A percentile compares a stretch with the other conserved stretches of the same genome.
Evolutionary conservation across 805 yeast species (phyloP).

Genomic region (Tetrapisispora namnaoensis): DNA sequence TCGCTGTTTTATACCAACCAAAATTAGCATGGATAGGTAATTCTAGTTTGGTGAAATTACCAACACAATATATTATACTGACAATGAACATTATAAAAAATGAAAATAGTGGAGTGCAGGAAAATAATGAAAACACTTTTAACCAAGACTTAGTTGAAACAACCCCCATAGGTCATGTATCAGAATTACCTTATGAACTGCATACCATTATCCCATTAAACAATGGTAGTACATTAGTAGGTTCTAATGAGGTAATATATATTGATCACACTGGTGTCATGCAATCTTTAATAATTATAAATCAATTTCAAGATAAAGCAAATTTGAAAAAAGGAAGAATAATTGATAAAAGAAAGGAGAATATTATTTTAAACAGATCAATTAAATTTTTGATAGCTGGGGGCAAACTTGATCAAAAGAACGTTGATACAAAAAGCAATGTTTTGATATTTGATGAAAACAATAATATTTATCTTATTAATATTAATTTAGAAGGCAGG

Average conservation of each 20-base stretch:
- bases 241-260: conserved; percentile 69
- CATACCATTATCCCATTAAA: conserved; percentile 54
- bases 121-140: conserved; percentile 19
- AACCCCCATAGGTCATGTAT: conserved; percentile 56
- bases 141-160: conserved; percentile 9
- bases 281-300: conserved; percentile 24
- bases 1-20: conserved; percentile 55
- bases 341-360: conserved; percentile 32
- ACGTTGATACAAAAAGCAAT: conserved; percentile 4
- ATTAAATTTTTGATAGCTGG: conserved; percentile 5
- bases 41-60: conserved; percentile 12
- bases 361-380: conserved; percentile 15
- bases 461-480: conserved; percentile 19
- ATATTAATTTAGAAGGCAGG: conserved; percentile 25
- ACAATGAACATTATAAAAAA: conserved; percentile 44
- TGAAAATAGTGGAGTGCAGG: background rate
- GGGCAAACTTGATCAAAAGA: conserved; percentile 4
- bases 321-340: conserved; percentile 42
- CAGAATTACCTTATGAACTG: conserved; percentile 65
- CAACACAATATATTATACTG: conserved; percentile 18
- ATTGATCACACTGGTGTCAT: conserved; percentile 54
- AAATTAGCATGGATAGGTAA: conserved; percentile 69
- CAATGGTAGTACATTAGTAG: conserved; percentile 56
- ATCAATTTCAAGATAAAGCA: conserved; percentile 27
- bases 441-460: conserved; percentile 22